These are phyloP conservation scores for Digitaria exilis DNA, from an alignment of 202 grass and related monocot genomes.

Conservation along the genomic window DNA sequence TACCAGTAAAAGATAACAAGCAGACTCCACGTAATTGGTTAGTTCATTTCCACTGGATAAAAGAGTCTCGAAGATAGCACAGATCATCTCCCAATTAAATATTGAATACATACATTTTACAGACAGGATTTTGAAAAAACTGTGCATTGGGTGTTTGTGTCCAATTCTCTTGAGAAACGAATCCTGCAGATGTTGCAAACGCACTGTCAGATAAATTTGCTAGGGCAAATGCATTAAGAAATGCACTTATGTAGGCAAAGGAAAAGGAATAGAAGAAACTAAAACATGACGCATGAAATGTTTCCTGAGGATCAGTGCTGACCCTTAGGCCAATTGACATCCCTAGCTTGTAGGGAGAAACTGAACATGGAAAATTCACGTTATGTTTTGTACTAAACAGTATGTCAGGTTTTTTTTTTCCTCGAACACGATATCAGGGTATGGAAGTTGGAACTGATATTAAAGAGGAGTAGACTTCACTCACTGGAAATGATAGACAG, in stretches of 20 bases:
- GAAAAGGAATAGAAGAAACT: not conserved
- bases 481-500: not conserved
- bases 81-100: slow-evolving; percentile 79
- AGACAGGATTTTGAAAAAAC: slow-evolving; percentile 74
- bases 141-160: slow-evolving; percentile 70
- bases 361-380: slow-evolving; percentile 7
- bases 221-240: slow-evolving; percentile 1
- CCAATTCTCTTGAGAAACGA: slow-evolving; percentile 85
- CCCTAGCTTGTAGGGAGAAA: slow-evolving; percentile 7
- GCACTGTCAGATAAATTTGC: slow-evolving; percentile 35
- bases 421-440: not conserved
- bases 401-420: not conserved
- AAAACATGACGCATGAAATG: not conserved
- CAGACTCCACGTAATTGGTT: slow-evolving; percentile 43
- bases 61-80: slow-evolving; percentile 68
- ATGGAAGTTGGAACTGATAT: not conserved
- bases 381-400: slow-evolving; percentile 3
- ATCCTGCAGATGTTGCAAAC: slow-evolving; percentile 57
- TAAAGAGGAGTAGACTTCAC: slow-evolving; percentile 8
- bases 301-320: not conserved
- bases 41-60: slow-evolving; percentile 47
- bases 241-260: not conserved
- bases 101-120: slow-evolving; percentile 75
- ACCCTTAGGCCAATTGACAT: not conserved
- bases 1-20: slow-evolving; percentile 81